phyloP scores from a whole-genome alignment of 768 basidiomycete species.

The Leccinum rimulosum region DNA sequence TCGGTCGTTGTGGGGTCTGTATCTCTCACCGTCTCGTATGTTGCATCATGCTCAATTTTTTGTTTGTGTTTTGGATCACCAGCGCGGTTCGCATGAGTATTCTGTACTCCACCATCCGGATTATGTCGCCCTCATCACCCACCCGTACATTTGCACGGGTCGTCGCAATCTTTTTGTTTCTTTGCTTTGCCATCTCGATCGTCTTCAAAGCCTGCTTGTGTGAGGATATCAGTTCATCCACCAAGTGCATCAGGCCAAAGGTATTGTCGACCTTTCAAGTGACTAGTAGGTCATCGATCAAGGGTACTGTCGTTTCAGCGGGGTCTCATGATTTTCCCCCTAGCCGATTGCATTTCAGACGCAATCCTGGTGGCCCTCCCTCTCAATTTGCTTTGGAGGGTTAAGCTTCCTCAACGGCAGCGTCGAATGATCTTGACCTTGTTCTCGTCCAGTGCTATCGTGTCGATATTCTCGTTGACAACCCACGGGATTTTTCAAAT shows the following conservation, averaged over 20 bases:
- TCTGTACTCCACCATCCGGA: not conserved
- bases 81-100: not conserved
- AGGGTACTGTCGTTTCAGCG: not conserved
- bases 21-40: not conserved
- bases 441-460: slow-evolving; percentile 10
- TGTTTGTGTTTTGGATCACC: not conserved
- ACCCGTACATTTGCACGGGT: not conserved
- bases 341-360: not conserved
- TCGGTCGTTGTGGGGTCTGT: not conserved
- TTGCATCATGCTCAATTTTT: not conserved
- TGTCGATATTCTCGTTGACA: slow-evolving; percentile 4
- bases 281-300: not conserved
- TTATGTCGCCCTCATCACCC: not conserved
- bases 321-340: not conserved
- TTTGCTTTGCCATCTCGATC: not conserved
- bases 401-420: slow-evolving; percentile 13
- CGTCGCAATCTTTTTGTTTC: not conserved
- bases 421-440: slow-evolving; percentile 18
- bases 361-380: not conserved
- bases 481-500: not conserved
- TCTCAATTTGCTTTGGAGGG: slow-evolving; percentile 11
- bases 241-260: not conserved
- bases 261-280: not conserved
- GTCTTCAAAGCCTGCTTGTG: not conserved
- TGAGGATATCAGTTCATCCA: not conserved